These are phyloP conservation scores for Phytopythium ostracodes DNA, from an alignment of 352 stramenopile genomes.

Conservation along the genomic window DNA sequence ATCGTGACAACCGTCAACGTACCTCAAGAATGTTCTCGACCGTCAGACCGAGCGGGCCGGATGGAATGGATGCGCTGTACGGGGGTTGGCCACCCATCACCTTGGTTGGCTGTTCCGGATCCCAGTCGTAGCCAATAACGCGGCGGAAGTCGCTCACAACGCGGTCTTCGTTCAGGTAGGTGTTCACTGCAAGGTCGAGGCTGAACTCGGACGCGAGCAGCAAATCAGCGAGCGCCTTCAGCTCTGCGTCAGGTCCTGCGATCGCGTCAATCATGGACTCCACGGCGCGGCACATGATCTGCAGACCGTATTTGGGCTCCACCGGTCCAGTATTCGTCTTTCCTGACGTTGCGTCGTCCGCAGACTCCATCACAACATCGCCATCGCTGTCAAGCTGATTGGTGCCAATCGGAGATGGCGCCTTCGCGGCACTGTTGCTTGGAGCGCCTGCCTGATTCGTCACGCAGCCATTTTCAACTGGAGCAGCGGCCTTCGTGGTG, in stretches of 20 bases:
- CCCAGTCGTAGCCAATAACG: slow-evolving; percentile 68
- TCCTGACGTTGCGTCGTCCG: slow-evolving; percentile 13
- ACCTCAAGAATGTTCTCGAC: slow-evolving; percentile 88
- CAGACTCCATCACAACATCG: slow-evolving; percentile 58
- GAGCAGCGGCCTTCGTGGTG: background rate
- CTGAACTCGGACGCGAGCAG: slow-evolving; percentile 76
- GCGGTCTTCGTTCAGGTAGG: slow-evolving; percentile 73
- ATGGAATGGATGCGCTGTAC: slow-evolving; percentile 74
- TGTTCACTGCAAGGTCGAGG: slow-evolving; percentile 78
- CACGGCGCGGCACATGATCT: slow-evolving; percentile 67
- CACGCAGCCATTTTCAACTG: background rate
- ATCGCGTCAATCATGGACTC: slow-evolving; percentile 82
- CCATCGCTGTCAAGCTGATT: slow-evolving; percentile 37
- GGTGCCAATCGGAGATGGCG: background rate
- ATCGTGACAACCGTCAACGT: slow-evolving; percentile 6
- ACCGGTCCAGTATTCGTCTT: slow-evolving; percentile 18
- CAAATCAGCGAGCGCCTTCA: slow-evolving; percentile 72
- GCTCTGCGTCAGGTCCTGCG: slow-evolving; percentile 40
- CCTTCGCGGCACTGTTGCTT: no score
- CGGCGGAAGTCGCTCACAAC: slow-evolving; percentile 76
- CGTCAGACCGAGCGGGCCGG: slow-evolving; percentile 74
- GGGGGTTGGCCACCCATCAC: slow-evolving; percentile 43
- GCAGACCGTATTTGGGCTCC: slow-evolving; percentile 75
- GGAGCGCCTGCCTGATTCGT: background rate
- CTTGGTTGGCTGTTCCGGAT: slow-evolving; percentile 40